Evolutionary conservation across 1,139 yeast species (phyloP).

Genomic region (Geotrichum candidum): DNA sequence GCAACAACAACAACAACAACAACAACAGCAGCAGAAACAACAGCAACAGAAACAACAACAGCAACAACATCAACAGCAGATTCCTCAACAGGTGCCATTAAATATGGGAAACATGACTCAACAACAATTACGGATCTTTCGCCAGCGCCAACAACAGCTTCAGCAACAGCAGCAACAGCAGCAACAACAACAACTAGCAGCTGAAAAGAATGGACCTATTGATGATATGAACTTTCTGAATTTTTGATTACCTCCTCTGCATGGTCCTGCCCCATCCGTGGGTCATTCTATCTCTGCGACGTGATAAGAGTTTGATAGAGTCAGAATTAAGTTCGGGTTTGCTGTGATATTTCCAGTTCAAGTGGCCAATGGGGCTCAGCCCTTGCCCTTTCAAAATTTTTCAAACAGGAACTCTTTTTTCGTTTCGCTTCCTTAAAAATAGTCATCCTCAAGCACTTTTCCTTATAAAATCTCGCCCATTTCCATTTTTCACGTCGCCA

Average conservation of each 20-base stretch:
- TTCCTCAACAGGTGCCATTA: background rate
- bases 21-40: background rate
- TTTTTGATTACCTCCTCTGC: slow-evolving; percentile 9
- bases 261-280: background rate
- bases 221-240: background rate
- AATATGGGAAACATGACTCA: background rate
- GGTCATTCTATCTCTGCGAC: background rate
- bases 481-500: background rate
- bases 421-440: background rate
- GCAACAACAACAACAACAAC: slow-evolving; percentile 1
- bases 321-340: slow-evolving; percentile 5
- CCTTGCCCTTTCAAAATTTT: slow-evolving; percentile 5
- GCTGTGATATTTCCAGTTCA: background rate
- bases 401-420: background rate
- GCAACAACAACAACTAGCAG: slow-evolving; percentile 6
- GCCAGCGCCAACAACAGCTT: slow-evolving; percentile 6
- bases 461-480: background rate
- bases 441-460: background rate
- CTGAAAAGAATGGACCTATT: slow-evolving; percentile 13
- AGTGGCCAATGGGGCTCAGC: background rate
- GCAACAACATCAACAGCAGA: slow-evolving; percentile 8
- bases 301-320: slow-evolving; percentile 2
- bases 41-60: slow-evolving; percentile 4
- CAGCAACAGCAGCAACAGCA: slow-evolving; percentile 18
- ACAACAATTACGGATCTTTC: slow-evolving; percentile 6